A percentile compares a stretch with the other conserved stretches of the same genome.
These are phyloP conservation scores for Psilocybe cubensis DNA, from an alignment of 768 basidiomycete species.

Conservation along the genomic window DNA sequence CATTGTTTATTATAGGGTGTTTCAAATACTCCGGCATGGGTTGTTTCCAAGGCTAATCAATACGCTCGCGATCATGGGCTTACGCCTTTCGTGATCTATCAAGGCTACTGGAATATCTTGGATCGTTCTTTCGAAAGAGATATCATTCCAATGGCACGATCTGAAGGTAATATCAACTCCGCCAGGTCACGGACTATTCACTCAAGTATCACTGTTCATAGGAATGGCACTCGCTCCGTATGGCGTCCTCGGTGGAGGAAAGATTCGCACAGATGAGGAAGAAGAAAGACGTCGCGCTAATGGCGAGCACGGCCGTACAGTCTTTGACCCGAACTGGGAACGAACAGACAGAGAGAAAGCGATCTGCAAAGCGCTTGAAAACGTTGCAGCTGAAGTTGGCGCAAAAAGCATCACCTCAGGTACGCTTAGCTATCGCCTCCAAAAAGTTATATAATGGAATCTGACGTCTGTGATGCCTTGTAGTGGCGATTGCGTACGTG, in stretches of 20 bases:
- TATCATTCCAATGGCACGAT: slow-evolving; percentile 50
- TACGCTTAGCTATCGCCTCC: background rate
- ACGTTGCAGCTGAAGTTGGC: slow-evolving; percentile 54
- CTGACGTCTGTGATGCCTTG: background rate
- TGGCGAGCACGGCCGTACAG: slow-evolving; percentile 43
- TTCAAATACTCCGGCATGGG: slow-evolving; percentile 51
- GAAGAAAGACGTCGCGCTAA: slow-evolving; percentile 28
- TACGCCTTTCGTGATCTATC: slow-evolving; percentile 58
- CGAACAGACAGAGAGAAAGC: slow-evolving; percentile 47
- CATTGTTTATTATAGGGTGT: slow-evolving; percentile 29
- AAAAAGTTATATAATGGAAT: background rate
- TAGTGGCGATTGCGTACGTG: slow-evolving; percentile 58
- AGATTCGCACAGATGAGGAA: slow-evolving; percentile 57
- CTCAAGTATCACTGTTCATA: slow-evolving; percentile 7
- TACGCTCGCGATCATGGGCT: slow-evolving; percentile 52
- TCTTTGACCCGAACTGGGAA: slow-evolving; percentile 40
- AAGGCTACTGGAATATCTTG: slow-evolving; percentile 48
- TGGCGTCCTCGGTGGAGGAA: slow-evolving; percentile 39
- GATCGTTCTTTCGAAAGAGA: slow-evolving; percentile 56
- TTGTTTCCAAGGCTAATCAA: slow-evolving; percentile 50
- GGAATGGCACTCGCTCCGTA: slow-evolving; percentile 39
- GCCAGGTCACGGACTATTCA: slow-evolving; percentile 34
- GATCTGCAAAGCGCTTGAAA: slow-evolving; percentile 47
- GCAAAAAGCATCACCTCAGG: slow-evolving; percentile 50
- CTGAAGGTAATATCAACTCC: slow-evolving; percentile 48